These are phyloP conservation scores for Pyrenula aspistea DNA, from an alignment of 495 filamentous ascomycete genomes.

Conservation along the genomic window DNA sequence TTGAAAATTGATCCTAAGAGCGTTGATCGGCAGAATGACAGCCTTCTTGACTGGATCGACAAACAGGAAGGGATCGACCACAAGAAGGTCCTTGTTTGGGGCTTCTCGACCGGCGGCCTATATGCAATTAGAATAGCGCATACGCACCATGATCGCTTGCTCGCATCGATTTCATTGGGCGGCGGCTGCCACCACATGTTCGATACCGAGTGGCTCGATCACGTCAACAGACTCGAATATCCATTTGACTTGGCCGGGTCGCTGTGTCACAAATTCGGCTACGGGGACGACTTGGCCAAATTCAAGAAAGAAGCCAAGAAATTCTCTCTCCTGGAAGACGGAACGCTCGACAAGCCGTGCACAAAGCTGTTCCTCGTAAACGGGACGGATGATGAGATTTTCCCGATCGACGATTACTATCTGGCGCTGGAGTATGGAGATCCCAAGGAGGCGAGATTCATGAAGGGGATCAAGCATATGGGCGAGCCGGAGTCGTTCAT, in stretches of 20 bases:
- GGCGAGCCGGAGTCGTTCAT: slow-evolving; percentile 38
- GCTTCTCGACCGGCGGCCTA: slow-evolving; percentile 62
- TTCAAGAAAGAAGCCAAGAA: slow-evolving; percentile 47
- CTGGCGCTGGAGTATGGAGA: slow-evolving; percentile 55
- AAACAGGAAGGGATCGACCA: slow-evolving; percentile 47
- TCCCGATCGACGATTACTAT: slow-evolving; percentile 68
- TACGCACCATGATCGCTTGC: slow-evolving; percentile 48
- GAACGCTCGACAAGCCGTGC: slow-evolving; percentile 50
- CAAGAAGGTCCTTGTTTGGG: slow-evolving; percentile 54
- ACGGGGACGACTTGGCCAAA: slow-evolving; percentile 44
- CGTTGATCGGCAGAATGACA: slow-evolving; percentile 39
- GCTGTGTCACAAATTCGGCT: slow-evolving; percentile 63
- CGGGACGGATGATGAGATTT: slow-evolving; percentile 57
- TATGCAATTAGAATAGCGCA: slow-evolving; percentile 65
- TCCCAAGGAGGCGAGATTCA: slow-evolving; percentile 61
- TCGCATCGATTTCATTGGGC: slow-evolving; percentile 56
- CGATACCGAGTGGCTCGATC: slow-evolving; percentile 48
- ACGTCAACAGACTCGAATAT: slow-evolving; percentile 65
- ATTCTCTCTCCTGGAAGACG: slow-evolving; percentile 63
- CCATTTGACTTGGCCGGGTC: slow-evolving; percentile 59
- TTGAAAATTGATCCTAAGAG: slow-evolving; percentile 39
- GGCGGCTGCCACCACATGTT: slow-evolving; percentile 65
- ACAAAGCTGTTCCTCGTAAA: slow-evolving; percentile 58
- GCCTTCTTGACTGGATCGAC: slow-evolving; percentile 55
- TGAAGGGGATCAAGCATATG: slow-evolving; percentile 49